Percentiles rank a stretch among this genome's conserved stretches.
phyloP scores from a whole-genome alignment of 257 asterid species.

The Cinchona pubescens region DNA sequence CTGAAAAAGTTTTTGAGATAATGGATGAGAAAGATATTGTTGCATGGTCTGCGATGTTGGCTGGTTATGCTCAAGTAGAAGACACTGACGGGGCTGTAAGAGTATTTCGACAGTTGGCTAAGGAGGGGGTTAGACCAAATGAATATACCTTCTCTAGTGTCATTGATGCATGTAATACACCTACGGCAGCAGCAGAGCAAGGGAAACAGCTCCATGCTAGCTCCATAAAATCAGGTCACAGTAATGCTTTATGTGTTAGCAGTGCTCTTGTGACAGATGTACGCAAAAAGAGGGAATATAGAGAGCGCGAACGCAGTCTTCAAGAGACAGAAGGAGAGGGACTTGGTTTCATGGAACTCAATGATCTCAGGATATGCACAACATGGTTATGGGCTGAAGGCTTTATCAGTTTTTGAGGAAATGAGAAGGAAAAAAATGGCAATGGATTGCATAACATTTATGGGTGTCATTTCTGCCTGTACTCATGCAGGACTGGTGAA shows the following conservation, averaged over 20 bases:
- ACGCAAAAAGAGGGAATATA: constrained; percentile 81
- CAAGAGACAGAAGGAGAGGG: constrained; percentile 68
- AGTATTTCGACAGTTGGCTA: constrained; percentile 43
- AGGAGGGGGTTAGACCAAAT: constrained; percentile 67
- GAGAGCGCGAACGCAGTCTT: constrained; percentile 71
- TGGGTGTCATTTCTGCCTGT: constrained; percentile 89
- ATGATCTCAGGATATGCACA: constrained; percentile 90
- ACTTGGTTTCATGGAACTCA: constrained; percentile 86
- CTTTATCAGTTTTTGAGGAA: constrained; percentile 64
- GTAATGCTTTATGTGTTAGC: constrained; percentile 63
- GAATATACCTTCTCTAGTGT: constrained; percentile 81
- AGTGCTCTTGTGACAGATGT: constrained; percentile 91
- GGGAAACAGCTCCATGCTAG: constrained; percentile 86
- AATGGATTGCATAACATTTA: constrained; percentile 77
- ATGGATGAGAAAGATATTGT: constrained; percentile 76
- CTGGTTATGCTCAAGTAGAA: constrained; percentile 70
- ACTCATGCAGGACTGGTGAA: constrained; percentile 75
- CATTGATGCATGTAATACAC: constrained; percentile 70
- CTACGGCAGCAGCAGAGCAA: constrained; percentile 63
- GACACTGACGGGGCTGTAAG: constrained; percentile 61
- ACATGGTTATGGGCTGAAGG: constrained; percentile 78
- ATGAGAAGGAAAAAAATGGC: constrained; percentile 52
- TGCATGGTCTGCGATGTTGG: constrained; percentile 95
- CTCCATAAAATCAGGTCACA: constrained; percentile 57
- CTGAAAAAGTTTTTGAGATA: constrained; percentile 54